These are phyloP conservation scores for Aspergillus ustus DNA, from an alignment of 2,329 filamentous ascomycete species.

Conservation along the genomic window DNA sequence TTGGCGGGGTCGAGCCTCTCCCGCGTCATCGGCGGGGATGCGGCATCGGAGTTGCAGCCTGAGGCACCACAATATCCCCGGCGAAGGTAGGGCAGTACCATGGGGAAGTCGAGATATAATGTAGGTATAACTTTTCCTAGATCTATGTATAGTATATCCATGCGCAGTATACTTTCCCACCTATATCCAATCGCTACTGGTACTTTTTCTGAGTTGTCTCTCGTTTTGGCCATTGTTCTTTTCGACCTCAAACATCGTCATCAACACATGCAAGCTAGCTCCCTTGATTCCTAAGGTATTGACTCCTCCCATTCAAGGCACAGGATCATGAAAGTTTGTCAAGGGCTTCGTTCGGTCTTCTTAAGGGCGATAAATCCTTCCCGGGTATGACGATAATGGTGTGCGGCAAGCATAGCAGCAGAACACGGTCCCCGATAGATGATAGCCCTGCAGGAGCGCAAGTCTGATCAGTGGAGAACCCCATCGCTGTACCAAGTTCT, in stretches of 20 bases:
- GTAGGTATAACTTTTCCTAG: neutral
- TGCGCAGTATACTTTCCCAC: neutral
- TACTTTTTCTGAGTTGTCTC: neutral
- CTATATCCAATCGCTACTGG: neutral
- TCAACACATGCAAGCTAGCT: no score
- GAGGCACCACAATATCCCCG: neutral
- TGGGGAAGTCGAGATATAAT: no score
- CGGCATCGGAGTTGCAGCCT: conserved; percentile 6
- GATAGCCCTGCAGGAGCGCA: neutral
- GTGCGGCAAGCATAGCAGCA: neutral
- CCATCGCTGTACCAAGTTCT: neutral
- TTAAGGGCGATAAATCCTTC: no score
- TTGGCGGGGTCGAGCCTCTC: conserved; percentile 15
- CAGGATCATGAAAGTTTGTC: no score
- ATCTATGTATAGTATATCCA: neutral
- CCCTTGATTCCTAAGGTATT: no score
- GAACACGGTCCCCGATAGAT: neutral
- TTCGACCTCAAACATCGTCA: no score
- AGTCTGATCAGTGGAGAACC: neutral
- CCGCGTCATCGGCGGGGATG: neutral
- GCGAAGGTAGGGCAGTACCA: no score
- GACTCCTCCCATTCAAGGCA: no score
- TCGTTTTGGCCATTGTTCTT: no score
- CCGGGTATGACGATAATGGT: neutral
- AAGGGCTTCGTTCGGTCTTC: no score